phyloP scores from a whole-genome alignment of 2,329 filamentous ascomycete genomes.

The Rutstroemia sp. region DNA sequence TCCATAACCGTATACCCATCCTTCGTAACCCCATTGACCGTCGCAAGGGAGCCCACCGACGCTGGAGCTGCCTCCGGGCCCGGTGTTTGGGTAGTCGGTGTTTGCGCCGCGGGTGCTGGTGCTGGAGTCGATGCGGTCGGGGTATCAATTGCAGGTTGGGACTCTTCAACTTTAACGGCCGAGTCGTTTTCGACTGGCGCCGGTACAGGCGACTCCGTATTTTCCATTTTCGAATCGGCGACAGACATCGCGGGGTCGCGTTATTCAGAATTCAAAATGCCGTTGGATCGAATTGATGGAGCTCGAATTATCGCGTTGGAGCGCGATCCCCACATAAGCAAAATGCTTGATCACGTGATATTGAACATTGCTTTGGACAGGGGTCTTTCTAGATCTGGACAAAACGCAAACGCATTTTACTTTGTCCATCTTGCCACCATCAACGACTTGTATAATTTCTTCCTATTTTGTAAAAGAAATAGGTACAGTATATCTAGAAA shows the following conservation, averaged over 20 bases:
- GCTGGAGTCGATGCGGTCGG: neutral
- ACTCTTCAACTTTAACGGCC: slow-evolving; percentile 2
- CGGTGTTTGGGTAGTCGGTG: neutral
- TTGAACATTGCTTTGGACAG: neutral
- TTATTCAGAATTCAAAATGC: neutral
- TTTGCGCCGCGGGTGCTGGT: neutral
- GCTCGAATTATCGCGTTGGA: slow-evolving; percentile 9
- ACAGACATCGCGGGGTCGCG: slow-evolving; percentile 6
- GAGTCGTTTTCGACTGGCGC: neutral
- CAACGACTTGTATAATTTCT: no score
- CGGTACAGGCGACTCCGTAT: slow-evolving; percentile 3
- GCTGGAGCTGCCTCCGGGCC: neutral
- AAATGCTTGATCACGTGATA: neutral
- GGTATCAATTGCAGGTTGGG: neutral
- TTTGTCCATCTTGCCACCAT: no score
- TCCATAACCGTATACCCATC: slow-evolving; percentile 25
- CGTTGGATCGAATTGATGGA: neutral
- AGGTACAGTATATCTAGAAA: neutral
- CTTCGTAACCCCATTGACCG: slow-evolving; percentile 18
- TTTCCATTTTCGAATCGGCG: neutral
- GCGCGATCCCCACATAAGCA: neutral
- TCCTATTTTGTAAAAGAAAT: no score
- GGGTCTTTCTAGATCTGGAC: no score
- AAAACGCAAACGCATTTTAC: no score
- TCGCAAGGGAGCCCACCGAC: slow-evolving; percentile 5